Conservation (phyloP, 2,329 filamentous ascomycete genomes). For the Apiospora sp. region DNA sequence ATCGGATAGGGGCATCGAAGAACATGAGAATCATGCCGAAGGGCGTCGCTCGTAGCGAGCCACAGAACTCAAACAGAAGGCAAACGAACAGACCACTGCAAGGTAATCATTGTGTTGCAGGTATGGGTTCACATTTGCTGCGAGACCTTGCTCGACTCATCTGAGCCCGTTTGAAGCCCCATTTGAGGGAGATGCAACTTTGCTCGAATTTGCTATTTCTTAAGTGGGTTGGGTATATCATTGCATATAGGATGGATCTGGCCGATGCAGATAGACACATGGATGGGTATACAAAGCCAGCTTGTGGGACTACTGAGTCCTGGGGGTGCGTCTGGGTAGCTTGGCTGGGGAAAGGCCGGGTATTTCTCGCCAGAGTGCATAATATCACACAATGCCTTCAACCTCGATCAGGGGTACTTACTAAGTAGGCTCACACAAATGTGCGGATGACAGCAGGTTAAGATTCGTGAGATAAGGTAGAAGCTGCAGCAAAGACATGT, state of each 20-base stretch:
- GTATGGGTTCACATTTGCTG: background rate
- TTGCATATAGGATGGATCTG: background rate
- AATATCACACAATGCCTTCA: background rate
- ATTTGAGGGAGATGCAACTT: background rate
- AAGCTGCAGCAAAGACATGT: background rate
- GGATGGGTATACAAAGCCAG: background rate
- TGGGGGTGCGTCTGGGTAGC: background rate
- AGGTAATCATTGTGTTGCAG: background rate
- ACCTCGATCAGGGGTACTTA: background rate
- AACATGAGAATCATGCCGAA: too few relatives aligned
- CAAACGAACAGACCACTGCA: background rate
- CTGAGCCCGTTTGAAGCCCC: background rate
- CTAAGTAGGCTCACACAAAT: background rate
- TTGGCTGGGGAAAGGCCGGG: background rate
- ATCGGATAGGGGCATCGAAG: too few relatives aligned
- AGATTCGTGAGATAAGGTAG: conserved; percentile 14
- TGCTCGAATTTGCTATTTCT: background rate
- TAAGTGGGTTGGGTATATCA: background rate
- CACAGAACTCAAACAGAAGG: background rate
- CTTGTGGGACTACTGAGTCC: background rate
- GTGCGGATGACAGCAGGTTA: conserved; percentile 7
- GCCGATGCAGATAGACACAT: background rate
- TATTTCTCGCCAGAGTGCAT: background rate
- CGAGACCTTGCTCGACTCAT: conserved; percentile 6
- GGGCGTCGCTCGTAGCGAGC: background rate